Percentiles rank a stretch among this genome's conserved stretches.
These are phyloP conservation scores for Clitopilus passeckerianus DNA, from an alignment of 768 basidiomycete species.

Conservation along the genomic window DNA sequence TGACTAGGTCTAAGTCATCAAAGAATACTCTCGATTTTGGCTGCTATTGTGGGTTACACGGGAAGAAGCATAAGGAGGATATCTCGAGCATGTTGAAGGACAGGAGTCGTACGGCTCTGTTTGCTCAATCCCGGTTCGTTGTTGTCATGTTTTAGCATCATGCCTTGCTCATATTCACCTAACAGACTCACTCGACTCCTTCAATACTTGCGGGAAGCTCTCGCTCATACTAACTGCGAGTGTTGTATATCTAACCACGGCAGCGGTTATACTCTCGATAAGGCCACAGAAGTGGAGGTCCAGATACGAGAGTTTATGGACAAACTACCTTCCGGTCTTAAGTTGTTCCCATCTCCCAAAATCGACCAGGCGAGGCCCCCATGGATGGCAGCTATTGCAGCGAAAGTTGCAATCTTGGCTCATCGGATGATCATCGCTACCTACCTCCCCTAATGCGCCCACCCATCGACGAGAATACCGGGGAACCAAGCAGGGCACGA, in stretches of 20 bases:
- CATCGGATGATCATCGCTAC: conserved; percentile 58
- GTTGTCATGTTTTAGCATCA: not conserved
- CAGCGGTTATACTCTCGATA: conserved; percentile 52
- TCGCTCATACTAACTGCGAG: conserved; percentile 25
- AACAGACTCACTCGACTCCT: conserved; percentile 51
- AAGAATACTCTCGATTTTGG: not conserved
- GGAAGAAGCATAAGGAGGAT: not conserved
- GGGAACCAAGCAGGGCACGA: conserved; percentile 2
- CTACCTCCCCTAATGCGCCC: conserved; percentile 63
- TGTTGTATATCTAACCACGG: conserved; percentile 21
- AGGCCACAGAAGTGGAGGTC: conserved; percentile 51
- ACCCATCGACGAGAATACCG: not conserved
- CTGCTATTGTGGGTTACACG: not conserved
- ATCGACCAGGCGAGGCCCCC: conserved; percentile 32
- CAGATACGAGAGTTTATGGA: conserved; percentile 51
- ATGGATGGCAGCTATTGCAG: conserved; percentile 40
- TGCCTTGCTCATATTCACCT: not conserved
- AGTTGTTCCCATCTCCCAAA: conserved; percentile 12
- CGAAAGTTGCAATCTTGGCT: conserved; percentile 50
- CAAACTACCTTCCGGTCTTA: conserved; percentile 46
- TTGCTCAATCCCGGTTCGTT: conserved; percentile 59
- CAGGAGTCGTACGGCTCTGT: conserved; percentile 24
- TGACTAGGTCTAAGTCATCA: not conserved
- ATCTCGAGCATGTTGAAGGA: not conserved
- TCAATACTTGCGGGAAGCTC: conserved; percentile 54